A percentile compares a stretch with the other conserved stretches of the same genome.
Conservation (phyloP, 352 stramenopile genomes). For the Thraustotheca clavata region DNA sequence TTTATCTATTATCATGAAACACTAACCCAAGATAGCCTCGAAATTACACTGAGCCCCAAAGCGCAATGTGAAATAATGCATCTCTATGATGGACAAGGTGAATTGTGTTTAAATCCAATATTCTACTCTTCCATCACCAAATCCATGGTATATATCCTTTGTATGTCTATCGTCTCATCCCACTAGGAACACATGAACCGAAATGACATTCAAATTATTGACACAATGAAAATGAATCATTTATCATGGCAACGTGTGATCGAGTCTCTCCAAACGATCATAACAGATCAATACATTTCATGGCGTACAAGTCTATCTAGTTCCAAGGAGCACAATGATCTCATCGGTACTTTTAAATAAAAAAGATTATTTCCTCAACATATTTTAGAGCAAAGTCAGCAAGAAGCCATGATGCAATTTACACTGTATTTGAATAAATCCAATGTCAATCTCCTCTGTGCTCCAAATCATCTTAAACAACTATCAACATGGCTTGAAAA, state of each 20-base stretch:
- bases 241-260: neutral
- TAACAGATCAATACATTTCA: neutral
- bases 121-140: neutral
- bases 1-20: neutral
- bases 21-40: neutral
- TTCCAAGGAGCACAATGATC: neutral
- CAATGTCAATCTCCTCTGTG: conserved; percentile 13
- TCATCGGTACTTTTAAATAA: neutral
- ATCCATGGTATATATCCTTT: neutral
- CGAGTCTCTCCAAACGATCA: neutral
- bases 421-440: conserved; percentile 1
- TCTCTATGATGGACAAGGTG: neutral
- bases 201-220: neutral
- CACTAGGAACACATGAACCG: neutral
- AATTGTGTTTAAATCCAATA: neutral
- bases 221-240: neutral
- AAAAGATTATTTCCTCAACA: neutral
- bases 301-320: neutral
- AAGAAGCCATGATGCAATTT: neutral
- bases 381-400: conserved; percentile 1
- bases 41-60: neutral
- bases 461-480: neutral
- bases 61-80: neutral
- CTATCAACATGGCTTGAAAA: neutral
- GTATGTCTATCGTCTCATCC: neutral